phyloP scores from a whole-genome alignment of 2,329 filamentous ascomycete species.

The Zymoseptoria passerinii region DNA sequence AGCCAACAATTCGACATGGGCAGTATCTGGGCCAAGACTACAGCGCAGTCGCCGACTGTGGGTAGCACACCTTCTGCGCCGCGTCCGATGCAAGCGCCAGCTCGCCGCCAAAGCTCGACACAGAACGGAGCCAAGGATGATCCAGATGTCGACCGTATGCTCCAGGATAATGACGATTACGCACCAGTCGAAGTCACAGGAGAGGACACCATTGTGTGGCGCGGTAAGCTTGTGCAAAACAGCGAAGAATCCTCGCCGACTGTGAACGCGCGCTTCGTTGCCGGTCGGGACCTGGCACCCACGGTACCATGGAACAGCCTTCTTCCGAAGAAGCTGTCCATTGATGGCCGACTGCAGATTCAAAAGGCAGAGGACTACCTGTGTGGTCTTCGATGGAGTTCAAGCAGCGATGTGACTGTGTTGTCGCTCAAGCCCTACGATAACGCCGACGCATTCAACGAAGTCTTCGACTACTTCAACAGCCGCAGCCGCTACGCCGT shows the following conservation, averaged over 20 bases:
- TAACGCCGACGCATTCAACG: slow-evolving; percentile 56
- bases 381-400: slow-evolving; percentile 73
- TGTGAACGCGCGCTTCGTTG: slow-evolving; percentile 72
- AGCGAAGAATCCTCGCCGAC: slow-evolving; percentile 34
- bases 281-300: slow-evolving; percentile 66
- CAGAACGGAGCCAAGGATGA: slow-evolving; percentile 59
- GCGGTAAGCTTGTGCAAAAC: slow-evolving; percentile 51
- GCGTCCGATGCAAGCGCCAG: slow-evolving; percentile 39
- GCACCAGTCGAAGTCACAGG: slow-evolving; percentile 66
- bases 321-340: slow-evolving; percentile 60
- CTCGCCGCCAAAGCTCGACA: slow-evolving; percentile 31
- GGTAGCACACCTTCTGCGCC: slow-evolving; percentile 30
- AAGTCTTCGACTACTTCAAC: slow-evolving; percentile 80
- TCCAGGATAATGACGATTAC: slow-evolving; percentile 76
- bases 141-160: slow-evolving; percentile 79
- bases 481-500: slow-evolving; percentile 80
- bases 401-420: slow-evolving; percentile 75
- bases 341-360: slow-evolving; percentile 73
- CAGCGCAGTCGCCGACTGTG: slow-evolving; percentile 54
- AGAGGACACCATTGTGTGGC: slow-evolving; percentile 65
- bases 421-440: slow-evolving; percentile 60
- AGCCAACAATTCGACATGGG: slow-evolving; percentile 63
- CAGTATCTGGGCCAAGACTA: slow-evolving; percentile 72
- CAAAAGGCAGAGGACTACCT: slow-evolving; percentile 84
- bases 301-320: slow-evolving; percentile 66